Evolutionary conservation across 2,329 filamentous ascomycete species (phyloP).

Genomic region (Arthrobotrys megalospora): DNA sequence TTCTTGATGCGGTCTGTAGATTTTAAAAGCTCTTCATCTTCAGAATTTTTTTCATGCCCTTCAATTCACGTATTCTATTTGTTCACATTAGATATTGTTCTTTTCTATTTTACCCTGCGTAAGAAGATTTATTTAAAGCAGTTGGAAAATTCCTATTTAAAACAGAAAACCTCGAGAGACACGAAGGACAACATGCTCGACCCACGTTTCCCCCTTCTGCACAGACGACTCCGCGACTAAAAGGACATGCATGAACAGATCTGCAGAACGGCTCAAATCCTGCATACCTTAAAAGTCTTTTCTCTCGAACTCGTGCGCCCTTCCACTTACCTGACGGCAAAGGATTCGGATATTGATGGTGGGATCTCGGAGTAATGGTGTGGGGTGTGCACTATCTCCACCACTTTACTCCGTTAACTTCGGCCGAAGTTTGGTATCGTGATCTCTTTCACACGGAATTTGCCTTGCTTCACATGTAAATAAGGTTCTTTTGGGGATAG

Average conservation of each 20-base stretch:
- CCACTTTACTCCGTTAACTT: constrained; percentile 17
- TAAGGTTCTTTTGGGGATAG: neutral
- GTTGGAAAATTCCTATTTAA: neutral
- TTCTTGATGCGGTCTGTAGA: neutral
- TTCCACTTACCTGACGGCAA: neutral
- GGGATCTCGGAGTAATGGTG: constrained; percentile 1
- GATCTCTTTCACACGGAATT: constrained; percentile 7
- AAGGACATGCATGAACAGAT: neutral
- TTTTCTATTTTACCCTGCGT: neutral
- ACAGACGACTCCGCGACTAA: neutral
- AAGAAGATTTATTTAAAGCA: neutral
- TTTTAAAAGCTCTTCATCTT: constrained; percentile 8
- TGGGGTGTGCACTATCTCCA: constrained; percentile 9
- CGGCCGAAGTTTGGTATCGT: constrained; percentile 12
- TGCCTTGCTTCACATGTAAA: neutral
- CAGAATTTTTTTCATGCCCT: neutral
- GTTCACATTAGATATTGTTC: neutral
- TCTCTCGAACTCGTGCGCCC: neutral
- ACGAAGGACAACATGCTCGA: neutral
- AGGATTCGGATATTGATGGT: neutral
- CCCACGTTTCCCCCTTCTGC: neutral
- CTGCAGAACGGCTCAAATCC: neutral
- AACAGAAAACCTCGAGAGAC: neutral
- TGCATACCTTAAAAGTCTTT: neutral
- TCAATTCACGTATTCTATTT: neutral